Percentiles rank a stretch among this genome's conserved stretches.
Conservation (phyloP, 2,329 filamentous ascomycete genomes). For the Alternaria incomplexa region DNA sequence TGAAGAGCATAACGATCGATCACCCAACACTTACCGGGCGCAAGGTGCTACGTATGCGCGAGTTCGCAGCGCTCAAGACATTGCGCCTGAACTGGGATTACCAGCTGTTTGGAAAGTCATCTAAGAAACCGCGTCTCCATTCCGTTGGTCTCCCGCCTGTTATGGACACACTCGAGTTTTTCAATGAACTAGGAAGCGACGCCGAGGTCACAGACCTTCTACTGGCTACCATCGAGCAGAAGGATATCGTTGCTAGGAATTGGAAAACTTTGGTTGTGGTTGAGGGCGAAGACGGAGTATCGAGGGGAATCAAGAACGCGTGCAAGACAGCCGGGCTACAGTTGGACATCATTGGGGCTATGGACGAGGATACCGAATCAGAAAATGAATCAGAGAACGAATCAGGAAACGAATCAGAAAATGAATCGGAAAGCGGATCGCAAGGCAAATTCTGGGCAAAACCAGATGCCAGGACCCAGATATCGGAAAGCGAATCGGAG, state of each 20-base stretch:
- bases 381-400: neutral
- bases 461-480: neutral
- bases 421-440: neutral
- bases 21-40: constrained; percentile 34
- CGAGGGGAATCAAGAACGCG: constrained; percentile 29
- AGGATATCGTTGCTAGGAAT: constrained; percentile 30
- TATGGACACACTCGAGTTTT: constrained; percentile 38
- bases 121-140: constrained; percentile 39
- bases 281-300: constrained; percentile 32
- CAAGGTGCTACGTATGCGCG: constrained; percentile 38
- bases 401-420: neutral
- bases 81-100: constrained; percentile 42
- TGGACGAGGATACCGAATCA: constrained; percentile 14
- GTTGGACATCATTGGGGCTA: constrained; percentile 58
- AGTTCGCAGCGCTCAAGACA: constrained; percentile 32
- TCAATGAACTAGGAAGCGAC: constrained; percentile 42
- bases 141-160: constrained; percentile 39
- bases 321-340: constrained; percentile 28
- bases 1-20: constrained; percentile 40
- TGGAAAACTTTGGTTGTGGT: constrained; percentile 35
- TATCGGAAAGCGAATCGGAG: neutral
- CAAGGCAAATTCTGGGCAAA: neutral
- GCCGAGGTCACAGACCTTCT: constrained; percentile 38
- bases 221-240: constrained; percentile 33
- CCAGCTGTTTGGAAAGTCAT: constrained; percentile 41